phyloP scores from a whole-genome alignment of 2,329 filamentous ascomycete genomes.

The Bipolaris bicolor region DNA sequence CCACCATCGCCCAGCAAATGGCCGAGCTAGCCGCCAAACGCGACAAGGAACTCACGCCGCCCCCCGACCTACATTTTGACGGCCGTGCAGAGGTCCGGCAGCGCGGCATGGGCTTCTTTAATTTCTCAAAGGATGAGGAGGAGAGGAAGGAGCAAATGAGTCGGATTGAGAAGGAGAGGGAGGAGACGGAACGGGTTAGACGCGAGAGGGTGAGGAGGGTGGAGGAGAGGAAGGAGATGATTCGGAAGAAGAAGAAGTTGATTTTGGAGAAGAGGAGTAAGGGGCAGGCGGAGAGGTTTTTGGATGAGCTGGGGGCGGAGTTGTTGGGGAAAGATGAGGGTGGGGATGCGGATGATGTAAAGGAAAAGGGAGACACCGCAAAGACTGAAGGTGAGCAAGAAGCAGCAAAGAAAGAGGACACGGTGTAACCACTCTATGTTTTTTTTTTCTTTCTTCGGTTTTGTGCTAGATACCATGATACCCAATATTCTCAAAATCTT shows the following conservation, averaged over 20 bases:
- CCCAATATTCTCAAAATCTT: slow-evolving; percentile 5
- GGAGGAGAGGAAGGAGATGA: slow-evolving; percentile 68
- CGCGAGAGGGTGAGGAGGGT: slow-evolving; percentile 55
- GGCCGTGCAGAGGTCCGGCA: slow-evolving; percentile 81
- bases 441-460: background rate
- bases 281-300: slow-evolving; percentile 74
- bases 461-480: slow-evolving; percentile 10
- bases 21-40: slow-evolving; percentile 76
- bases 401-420: background rate
- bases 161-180: slow-evolving; percentile 69
- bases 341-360: too few species aligned
- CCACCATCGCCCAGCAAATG: slow-evolving; percentile 70
- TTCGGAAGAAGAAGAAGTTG: slow-evolving; percentile 63
- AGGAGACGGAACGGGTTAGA: slow-evolving; percentile 70
- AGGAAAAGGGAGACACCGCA: background rate
- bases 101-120: slow-evolving; percentile 90
- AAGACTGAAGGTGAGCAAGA: background rate
- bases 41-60: slow-evolving; percentile 80
- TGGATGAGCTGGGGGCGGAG: slow-evolving; percentile 60
- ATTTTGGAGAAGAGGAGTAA: slow-evolving; percentile 66
- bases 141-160: slow-evolving; percentile 75
- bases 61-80: slow-evolving; percentile 83
- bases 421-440: background rate
- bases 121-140: slow-evolving; percentile 79
- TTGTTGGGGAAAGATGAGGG: slow-evolving; percentile 17